phyloP scores from a whole-genome alignment of 1,284 basidiomycete species.

The Ustilago trichophora region DNA sequence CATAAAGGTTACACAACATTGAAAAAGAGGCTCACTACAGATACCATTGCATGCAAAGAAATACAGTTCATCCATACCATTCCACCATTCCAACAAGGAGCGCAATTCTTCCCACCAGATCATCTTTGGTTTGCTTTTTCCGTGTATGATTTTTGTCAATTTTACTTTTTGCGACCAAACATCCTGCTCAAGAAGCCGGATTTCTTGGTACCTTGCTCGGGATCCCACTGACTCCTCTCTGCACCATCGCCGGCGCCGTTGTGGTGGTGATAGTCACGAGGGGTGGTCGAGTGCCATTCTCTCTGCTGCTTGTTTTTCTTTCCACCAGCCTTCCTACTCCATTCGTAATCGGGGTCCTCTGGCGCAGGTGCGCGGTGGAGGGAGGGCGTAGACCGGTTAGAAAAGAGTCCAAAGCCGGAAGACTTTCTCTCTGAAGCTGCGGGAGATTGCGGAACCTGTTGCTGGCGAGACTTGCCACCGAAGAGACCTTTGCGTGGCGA shows the following conservation, averaged over 20 bases:
- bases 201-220: slow-evolving; percentile 13
- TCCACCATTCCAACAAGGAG: too few relatives aligned
- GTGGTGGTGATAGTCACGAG: slow-evolving; percentile 9
- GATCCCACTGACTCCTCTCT: slow-evolving; percentile 11
- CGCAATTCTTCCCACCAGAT: too few relatives aligned
- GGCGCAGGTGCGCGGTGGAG: slow-evolving; percentile 27
- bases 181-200: slow-evolving; percentile 29
- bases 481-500: slow-evolving; percentile 13
- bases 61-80: neutral
- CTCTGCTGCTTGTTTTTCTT: slow-evolving; percentile 11
- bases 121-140: too few relatives aligned
- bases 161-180: slow-evolving; percentile 33
- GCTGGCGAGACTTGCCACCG: neutral
- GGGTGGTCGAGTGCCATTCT: slow-evolving; percentile 32
- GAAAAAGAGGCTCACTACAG: neutral
- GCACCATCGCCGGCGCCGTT: too few relatives aligned
- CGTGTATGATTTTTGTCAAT: too few relatives aligned
- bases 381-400: slow-evolving; percentile 33
- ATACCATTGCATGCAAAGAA: slow-evolving; percentile 3
- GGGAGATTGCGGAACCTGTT: slow-evolving; percentile 2
- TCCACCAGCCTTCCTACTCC: slow-evolving; percentile 7
- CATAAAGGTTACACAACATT: neutral
- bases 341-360: slow-evolving; percentile 41
- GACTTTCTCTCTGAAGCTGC: neutral
- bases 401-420: slow-evolving; percentile 17